Percentiles rank a stretch among this genome's conserved stretches.
phyloP scores from a whole-genome alignment of 2,329 filamentous ascomycete genomes.

The Exophiala mesophila region DNA sequence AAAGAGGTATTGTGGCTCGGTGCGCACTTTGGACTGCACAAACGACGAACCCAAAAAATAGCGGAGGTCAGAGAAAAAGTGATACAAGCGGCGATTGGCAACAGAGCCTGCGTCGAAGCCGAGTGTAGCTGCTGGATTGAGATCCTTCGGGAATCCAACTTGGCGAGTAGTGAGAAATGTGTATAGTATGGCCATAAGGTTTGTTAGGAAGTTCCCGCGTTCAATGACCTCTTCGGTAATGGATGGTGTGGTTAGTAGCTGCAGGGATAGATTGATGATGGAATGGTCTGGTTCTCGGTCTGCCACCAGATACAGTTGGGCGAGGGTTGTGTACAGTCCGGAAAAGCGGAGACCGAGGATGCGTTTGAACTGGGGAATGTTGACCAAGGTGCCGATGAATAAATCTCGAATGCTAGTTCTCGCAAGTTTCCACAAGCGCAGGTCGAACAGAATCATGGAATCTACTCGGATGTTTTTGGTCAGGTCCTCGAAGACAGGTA shows the following conservation, averaged over 20 bases:
- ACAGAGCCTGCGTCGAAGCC: constrained; percentile 93
- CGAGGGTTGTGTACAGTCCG: constrained; percentile 85
- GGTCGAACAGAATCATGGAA: constrained; percentile 89
- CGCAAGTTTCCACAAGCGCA: constrained; percentile 94
- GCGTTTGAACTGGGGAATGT: constrained; percentile 92
- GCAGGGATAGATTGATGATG: constrained; percentile 93
- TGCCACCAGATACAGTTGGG: constrained; percentile 91
- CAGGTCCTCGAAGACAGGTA: constrained; percentile 76
- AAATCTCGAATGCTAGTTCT: constrained; percentile 85
- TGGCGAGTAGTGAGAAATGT: constrained; percentile 95
- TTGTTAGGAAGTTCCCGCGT: constrained; percentile 91
- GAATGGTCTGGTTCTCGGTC: constrained; percentile 96
- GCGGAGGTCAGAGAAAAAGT: constrained; percentile 93
- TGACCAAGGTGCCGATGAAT: constrained; percentile 94
- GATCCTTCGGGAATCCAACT: constrained; percentile 87
- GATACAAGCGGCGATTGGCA: constrained; percentile 91
- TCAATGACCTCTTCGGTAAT: constrained; percentile 96
- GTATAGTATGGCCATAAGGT: constrained; percentile 91
- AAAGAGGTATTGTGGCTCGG: constrained; percentile 78
- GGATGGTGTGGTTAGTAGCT: constrained; percentile 93
- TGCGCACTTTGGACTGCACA: constrained; percentile 78
- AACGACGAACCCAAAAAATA: constrained; percentile 85
- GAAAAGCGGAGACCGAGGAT: constrained; percentile 90
- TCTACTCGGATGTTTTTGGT: constrained; percentile 86
- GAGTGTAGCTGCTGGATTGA: constrained; percentile 77